Conservation (phyloP, 352 stramenopile genomes). For the Sclerospora graminicola region DNA sequence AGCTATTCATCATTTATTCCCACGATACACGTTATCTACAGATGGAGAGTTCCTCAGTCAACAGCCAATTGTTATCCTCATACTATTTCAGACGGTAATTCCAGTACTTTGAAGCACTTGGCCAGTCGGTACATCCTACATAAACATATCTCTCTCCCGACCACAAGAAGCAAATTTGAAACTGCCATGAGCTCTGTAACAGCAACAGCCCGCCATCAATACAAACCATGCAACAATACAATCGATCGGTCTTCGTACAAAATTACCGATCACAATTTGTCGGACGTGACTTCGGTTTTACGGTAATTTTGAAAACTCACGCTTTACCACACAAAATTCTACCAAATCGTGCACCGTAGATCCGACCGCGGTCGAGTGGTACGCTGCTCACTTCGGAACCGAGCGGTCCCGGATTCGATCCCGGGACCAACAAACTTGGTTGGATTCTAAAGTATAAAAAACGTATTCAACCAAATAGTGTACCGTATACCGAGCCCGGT, state of each 20-base stretch:
- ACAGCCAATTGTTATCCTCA: constrained; percentile 83
- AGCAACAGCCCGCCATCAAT: constrained; percentile 1
- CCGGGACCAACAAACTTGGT: too few relatives aligned
- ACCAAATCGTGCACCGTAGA: too few relatives aligned
- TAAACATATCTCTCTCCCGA: constrained; percentile 75
- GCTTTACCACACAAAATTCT: too few relatives aligned
- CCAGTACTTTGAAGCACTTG: constrained; percentile 53
- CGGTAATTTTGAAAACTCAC: too few relatives aligned
- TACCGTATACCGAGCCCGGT: too few relatives aligned
- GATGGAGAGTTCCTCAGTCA: constrained; percentile 66
- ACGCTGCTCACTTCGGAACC: too few relatives aligned
- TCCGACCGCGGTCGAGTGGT: too few relatives aligned
- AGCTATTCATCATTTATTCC: constrained; percentile 83
- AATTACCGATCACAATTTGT: too few relatives aligned
- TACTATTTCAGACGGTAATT: constrained; percentile 83
- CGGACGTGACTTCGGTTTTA: too few relatives aligned
- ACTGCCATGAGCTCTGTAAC: constrained; percentile 68
- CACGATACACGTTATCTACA: constrained; percentile 11
- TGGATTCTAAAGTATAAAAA: too few relatives aligned
- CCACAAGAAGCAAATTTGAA: constrained; percentile 81
- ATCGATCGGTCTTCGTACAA: constrained; percentile 31
- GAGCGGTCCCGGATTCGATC: too few relatives aligned
- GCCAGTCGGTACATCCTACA: constrained; percentile 86
- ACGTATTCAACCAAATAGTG: too few relatives aligned
- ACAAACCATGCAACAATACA: not conserved